phyloP scores from a whole-genome alignment of 441 rosid species.

The Sinapis alba region DNA sequence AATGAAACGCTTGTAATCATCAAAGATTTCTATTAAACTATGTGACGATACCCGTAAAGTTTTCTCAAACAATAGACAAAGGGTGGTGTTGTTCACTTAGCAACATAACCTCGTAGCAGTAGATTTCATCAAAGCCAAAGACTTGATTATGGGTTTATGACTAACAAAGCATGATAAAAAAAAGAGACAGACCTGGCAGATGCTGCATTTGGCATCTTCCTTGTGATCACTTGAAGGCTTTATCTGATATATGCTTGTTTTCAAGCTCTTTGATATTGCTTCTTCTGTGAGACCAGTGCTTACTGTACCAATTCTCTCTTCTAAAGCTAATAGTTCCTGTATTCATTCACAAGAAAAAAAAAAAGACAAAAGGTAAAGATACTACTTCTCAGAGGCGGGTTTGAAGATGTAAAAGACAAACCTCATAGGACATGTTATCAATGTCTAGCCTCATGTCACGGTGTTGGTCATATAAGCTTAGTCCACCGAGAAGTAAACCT shows the following conservation, averaged over 20 bases:
- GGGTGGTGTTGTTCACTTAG: no score
- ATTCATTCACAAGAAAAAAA: slow-evolving; percentile 14
- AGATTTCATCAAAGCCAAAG: no score
- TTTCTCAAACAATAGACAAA: no score
- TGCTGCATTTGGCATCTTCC: slow-evolving; percentile 73
- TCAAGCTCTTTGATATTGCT: slow-evolving; percentile 63
- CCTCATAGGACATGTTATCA: slow-evolving; percentile 96
- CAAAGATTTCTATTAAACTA: background rate
- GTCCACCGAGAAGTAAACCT: slow-evolving; percentile 64
- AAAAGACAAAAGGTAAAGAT: background rate
- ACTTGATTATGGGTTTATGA: slow-evolving; percentile 5
- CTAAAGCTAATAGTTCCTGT: slow-evolving; percentile 88
- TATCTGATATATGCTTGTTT: slow-evolving; percentile 52
- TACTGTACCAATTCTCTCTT: slow-evolving; percentile 93
- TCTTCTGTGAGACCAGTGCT: slow-evolving; percentile 94
- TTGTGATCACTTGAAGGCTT: slow-evolving; percentile 30
- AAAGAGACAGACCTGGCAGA: slow-evolving; percentile 73
- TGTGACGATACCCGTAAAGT: background rate
- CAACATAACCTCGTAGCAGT: no score
- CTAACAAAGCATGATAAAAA: slow-evolving; percentile 15
- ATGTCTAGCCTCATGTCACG: slow-evolving; percentile 97
- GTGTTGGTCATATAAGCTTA: slow-evolving; percentile 80
- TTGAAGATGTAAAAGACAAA: slow-evolving; percentile 38
- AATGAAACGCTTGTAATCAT: slow-evolving; percentile 1
- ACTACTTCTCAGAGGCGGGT: background rate